Evolutionary conservation across 1,139 yeast species (phyloP).

Genomic region (Suhomyces bokatorum): DNA sequence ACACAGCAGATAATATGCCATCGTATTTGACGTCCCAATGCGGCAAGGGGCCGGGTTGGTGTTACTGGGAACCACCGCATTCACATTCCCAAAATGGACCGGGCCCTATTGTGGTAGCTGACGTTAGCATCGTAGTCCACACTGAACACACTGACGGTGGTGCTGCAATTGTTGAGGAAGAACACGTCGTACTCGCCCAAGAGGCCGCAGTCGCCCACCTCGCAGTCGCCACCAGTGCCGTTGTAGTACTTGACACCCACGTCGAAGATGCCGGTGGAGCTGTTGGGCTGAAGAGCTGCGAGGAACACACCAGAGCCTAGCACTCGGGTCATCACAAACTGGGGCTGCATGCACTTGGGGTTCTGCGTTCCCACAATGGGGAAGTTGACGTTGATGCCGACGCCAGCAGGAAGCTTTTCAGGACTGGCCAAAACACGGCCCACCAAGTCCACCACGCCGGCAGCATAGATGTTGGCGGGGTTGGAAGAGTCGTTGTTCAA

Average conservation of each 20-base stretch:
- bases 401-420: constrained; percentile 37
- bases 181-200: constrained; percentile 31
- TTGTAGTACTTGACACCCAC: constrained; percentile 24
- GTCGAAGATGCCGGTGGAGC: constrained; percentile 21
- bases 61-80: no score
- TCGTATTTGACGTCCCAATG: background rate
- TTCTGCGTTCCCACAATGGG: constrained; percentile 40
- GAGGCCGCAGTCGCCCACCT: constrained; percentile 34
- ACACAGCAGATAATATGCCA: no score
- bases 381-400: constrained; percentile 49
- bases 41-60: no score
- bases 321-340: constrained; percentile 38
- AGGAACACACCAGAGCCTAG: constrained; percentile 37
- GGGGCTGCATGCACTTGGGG: constrained; percentile 36
- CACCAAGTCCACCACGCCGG: constrained; percentile 38
- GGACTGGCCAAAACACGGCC: constrained; percentile 30
- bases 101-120: constrained; percentile 25
- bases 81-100: constrained; percentile 10
- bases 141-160: constrained; percentile 38
- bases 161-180: constrained; percentile 25
- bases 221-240: constrained; percentile 25
- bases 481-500: constrained; percentile 29
- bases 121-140: constrained; percentile 41
- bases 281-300: constrained; percentile 29
- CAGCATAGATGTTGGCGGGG: constrained; percentile 42